Evolutionary conservation across 176 grass and related monocot species (phyloP).

Genomic region (Dendrocalamus sinicus): DNA sequence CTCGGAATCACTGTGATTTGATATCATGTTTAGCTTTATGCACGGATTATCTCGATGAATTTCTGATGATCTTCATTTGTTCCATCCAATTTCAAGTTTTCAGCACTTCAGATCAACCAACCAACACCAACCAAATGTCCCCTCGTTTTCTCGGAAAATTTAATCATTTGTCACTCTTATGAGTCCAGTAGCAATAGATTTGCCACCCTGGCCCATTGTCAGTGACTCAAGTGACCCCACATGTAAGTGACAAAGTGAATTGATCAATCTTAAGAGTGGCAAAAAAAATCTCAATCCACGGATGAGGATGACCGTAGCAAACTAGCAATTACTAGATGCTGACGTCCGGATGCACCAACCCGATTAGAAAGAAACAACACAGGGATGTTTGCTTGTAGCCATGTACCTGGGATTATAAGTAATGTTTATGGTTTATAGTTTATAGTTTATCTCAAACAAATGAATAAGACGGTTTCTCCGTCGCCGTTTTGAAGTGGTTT

Average conservation of each 20-base stretch:
- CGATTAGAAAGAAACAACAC: not conserved
- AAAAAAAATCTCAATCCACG: too few species aligned
- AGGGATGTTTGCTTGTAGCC: not conserved
- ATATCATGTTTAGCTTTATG: not conserved
- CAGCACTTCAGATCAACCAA: not conserved
- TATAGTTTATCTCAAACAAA: too few species aligned
- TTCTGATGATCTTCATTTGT: not conserved
- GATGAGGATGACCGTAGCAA: not conserved
- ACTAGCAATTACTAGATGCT: not conserved
- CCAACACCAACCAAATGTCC: not conserved
- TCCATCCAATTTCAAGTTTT: not conserved
- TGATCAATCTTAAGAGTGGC: too few species aligned
- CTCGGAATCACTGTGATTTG: too few species aligned
- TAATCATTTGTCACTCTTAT: too few species aligned
- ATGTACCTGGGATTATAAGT: not conserved
- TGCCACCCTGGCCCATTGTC: too few species aligned
- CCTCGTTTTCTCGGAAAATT: not conserved
- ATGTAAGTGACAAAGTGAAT: too few species aligned
- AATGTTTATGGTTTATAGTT: too few species aligned
- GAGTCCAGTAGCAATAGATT: too few species aligned
- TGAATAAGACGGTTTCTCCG: too few species aligned
- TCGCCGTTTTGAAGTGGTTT: too few species aligned
- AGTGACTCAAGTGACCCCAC: too few species aligned
- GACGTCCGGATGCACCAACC: not conserved
- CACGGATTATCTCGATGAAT: not conserved